Base-by-base conservation (phyloP, 1,284 basidiomycete species). In the Tylopilus sp. region DNA sequence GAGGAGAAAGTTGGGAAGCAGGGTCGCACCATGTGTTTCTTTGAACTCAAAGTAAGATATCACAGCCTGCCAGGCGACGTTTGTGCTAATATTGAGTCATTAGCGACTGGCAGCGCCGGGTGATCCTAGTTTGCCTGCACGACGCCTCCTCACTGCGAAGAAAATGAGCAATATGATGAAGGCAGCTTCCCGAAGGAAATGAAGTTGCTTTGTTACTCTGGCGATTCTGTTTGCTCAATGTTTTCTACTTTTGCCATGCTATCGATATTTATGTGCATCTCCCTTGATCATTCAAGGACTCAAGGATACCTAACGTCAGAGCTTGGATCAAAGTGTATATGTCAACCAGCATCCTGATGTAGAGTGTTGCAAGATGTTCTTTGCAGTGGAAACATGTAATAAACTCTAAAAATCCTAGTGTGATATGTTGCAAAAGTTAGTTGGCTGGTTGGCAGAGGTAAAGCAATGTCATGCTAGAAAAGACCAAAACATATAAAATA, bases 1-100 rank as follows among this genome's bases (percentile, higher is more conserved):
- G 33, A 31, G 28, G 43, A 46, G 49, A 44, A 18, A 19, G 0
- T 0, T 3, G 64, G 64, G 6, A 66, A 61, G 45, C 39, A 38
- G 28, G 55, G 61, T 2, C 55, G 13, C 40, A 1, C 31, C 0
- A 67, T 66, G 67, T 69, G 67, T 34, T 61, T 63, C 37, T 68
- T 69, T 13, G 45, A 52, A 30, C 58, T 66, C 8, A 55, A 44
- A 45, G 64, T 68, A 45, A 41, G 55, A 16, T 34, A n/a, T 38
- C 21, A 18, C 5, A 0, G 5, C 36, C 34, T 29, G 1, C 2
- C 4, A 29, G n/a, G 12, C 9, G 7, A 4, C 6, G 12, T 2
- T 11, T 13, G 8, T 11, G 8, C 48, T 60, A 8, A 59, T 39
- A 29, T 12, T 4, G 33, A 13, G 38, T 7, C 19, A 18, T 15